Percentiles rank a stretch among this genome's conserved stretches.
Evolutionary conservation across 2,329 filamentous ascomycete species (phyloP).

Genomic region (Onygena corvina): DNA sequence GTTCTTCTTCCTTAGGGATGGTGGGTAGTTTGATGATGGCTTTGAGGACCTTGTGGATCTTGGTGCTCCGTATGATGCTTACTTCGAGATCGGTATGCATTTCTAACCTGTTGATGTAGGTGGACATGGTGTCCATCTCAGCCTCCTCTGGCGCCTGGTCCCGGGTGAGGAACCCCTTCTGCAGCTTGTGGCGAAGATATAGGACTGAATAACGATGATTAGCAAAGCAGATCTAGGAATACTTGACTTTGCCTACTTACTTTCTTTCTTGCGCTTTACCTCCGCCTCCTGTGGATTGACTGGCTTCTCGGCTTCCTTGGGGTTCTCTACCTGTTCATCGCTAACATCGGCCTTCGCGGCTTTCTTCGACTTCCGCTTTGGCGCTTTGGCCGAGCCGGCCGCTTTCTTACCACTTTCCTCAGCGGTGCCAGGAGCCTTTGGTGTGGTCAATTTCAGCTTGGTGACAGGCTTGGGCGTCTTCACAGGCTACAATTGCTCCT

Average conservation of each 20-base stretch:
- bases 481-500: slow-evolving; percentile 38
- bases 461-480: slow-evolving; percentile 52
- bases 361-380: slow-evolving; percentile 50
- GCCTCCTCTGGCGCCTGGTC: slow-evolving; percentile 77
- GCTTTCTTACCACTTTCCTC: slow-evolving; percentile 37
- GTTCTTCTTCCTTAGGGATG: slow-evolving; percentile 82
- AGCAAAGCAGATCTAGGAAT: slow-evolving; percentile 2
- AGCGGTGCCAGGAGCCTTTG: slow-evolving; percentile 45
- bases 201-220: slow-evolving; percentile 46
- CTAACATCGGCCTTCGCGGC: slow-evolving; percentile 42
- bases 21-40: slow-evolving; percentile 76
- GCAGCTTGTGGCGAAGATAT: slow-evolving; percentile 85
- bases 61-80: slow-evolving; percentile 76
- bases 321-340: slow-evolving; percentile 44
- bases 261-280: slow-evolving; percentile 47
- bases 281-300: slow-evolving; percentile 45
- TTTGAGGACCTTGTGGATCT: slow-evolving; percentile 98
- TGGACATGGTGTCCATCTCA: slow-evolving; percentile 37
- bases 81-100: slow-evolving; percentile 69
- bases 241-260: slow-evolving; percentile 24
- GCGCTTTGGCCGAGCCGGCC: slow-evolving; percentile 41
- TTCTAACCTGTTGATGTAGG: slow-evolving; percentile 58
- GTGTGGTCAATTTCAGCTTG: slow-evolving; percentile 42
- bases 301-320: slow-evolving; percentile 40
- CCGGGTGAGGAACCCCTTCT: slow-evolving; percentile 80